Evolutionary conservation across 225 moss, liverwort and hornwort genomes (phyloP).

Genomic region (Asterella californica): DNA sequence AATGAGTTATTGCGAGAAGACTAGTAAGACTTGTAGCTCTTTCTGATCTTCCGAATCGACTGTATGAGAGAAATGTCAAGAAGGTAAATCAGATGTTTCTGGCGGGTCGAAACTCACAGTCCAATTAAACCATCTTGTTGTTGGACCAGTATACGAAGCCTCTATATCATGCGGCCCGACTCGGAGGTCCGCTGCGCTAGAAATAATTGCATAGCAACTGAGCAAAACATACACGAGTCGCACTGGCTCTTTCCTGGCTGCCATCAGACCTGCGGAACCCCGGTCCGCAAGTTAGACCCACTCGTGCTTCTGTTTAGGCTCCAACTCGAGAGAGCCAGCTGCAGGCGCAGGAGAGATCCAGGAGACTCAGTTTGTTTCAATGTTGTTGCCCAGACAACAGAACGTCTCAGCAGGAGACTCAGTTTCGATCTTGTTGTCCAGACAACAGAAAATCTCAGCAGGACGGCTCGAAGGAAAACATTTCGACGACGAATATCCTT

Average conservation of each 20-base stretch:
- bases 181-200: neutral
- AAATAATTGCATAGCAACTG: neutral
- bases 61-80: neutral
- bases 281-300: neutral
- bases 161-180: neutral
- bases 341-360: neutral
- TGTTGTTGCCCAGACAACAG: no score
- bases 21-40: neutral
- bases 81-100: neutral
- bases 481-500: neutral
- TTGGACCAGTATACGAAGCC: constrained; percentile 16
- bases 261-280: neutral
- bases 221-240: neutral
- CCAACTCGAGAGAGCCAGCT: neutral
- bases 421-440: neutral
- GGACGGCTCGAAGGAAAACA: neutral
- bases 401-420: neutral
- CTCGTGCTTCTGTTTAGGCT: neutral
- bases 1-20: no score
- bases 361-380: neutral
- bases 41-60: neutral
- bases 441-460: neutral
- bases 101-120: constrained; percentile 22
- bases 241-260: constrained; percentile 9
- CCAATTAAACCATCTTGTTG: constrained; percentile 37